Evolutionary conservation across 768 basidiomycete species (phyloP).

Genomic region (Rhizopogon vinicolor): DNA sequence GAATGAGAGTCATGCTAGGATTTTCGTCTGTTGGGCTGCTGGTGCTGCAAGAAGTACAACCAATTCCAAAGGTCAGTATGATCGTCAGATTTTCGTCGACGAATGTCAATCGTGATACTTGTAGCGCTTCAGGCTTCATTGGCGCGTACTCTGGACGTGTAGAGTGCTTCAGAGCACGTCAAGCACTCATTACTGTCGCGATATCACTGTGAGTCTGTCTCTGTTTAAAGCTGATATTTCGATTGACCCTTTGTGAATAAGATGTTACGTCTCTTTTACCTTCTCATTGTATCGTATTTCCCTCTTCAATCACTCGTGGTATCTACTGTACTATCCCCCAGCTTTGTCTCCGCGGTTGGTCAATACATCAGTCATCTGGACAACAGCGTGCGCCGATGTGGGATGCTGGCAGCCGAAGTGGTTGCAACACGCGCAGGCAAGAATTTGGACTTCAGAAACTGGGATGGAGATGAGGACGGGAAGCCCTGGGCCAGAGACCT

Average conservation of each 20-base stretch:
- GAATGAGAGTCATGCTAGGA: conserved; percentile 51
- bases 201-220: conserved; percentile 61
- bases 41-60: conserved; percentile 33
- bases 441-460: conserved; percentile 26
- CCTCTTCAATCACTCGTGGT: conserved; percentile 43
- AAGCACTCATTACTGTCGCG: conserved; percentile 71
- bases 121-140: conserved; percentile 44
- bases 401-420: conserved; percentile 90
- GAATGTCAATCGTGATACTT: conserved; percentile 8
- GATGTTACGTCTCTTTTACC: conserved; percentile 70
- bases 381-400: conserved; percentile 71
- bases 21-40: conserved; percentile 70
- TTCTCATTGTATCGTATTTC: conserved; percentile 61
- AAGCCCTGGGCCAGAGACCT: conserved; percentile 62
- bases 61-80: conserved; percentile 21
- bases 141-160: conserved; percentile 49
- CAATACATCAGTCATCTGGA: conserved; percentile 79
- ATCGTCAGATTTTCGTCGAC: not conserved
- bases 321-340: conserved; percentile 46
- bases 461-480: conserved; percentile 73
- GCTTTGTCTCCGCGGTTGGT: conserved; percentile 66
- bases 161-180: conserved; percentile 76
- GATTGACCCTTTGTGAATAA: conserved; percentile 23
- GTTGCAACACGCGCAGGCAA: conserved; percentile 20
- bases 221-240: not conserved